phyloP scores from a whole-genome alignment of 768 basidiomycete genomes.

The Mycena haematopus region DNA sequence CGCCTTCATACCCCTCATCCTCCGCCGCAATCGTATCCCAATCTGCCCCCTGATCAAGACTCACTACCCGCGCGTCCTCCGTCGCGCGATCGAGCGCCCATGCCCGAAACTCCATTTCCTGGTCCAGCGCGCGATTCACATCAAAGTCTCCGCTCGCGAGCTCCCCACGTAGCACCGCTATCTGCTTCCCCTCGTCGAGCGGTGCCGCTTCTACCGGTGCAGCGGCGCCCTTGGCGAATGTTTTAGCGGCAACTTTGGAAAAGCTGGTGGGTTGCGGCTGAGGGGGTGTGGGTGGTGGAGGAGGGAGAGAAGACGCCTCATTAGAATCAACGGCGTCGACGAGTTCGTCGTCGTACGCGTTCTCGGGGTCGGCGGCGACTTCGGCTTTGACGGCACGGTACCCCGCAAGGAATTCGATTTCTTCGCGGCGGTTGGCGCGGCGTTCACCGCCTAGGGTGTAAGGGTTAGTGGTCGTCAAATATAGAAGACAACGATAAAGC shows the following conservation, averaged over 20 bases:
- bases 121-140: slow-evolving; percentile 15
- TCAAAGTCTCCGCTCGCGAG: background rate
- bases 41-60: background rate
- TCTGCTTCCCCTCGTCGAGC: background rate
- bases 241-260: background rate
- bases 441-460: slow-evolving; percentile 38
- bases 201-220: background rate
- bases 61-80: slow-evolving; percentile 33
- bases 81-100: background rate
- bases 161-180: slow-evolving; percentile 8
- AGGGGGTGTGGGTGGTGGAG: background rate
- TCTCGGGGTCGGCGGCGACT: slow-evolving; percentile 14
- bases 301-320: background rate
- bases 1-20: background rate
- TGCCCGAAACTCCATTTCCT: background rate
- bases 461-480: background rate
- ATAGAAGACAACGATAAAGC: background rate
- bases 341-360: background rate
- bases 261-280: background rate
- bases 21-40: background rate
- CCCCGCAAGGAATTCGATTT: background rate
- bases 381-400: slow-evolving; percentile 8
- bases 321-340: background rate
- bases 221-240: background rate
- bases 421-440: slow-evolving; percentile 16